Base-by-base conservation (phyloP, 768 basidiomycete species). In the Multifurca ochricompacta region DNA sequence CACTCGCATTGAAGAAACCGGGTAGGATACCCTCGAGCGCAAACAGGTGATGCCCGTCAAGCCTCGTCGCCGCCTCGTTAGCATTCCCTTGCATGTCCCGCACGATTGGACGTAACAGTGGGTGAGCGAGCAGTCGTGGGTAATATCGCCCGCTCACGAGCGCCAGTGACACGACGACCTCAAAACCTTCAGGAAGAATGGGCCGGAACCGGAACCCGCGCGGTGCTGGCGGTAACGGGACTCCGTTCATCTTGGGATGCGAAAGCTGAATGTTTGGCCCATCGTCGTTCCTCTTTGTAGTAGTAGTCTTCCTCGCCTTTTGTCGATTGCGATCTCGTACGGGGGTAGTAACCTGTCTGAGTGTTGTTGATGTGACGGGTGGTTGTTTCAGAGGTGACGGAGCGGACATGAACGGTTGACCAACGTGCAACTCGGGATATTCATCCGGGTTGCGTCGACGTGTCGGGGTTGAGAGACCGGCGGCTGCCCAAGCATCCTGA, bases 111-210 rank as follows among this genome's bases (percentile, higher is more conserved):
- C 66, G 67, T 18, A 90, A 68, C 32, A 82, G 70, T 1, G 85
- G 85, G 63, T 89, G 86, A 19, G 71, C 64, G 21, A 90, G 73
- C 32, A 92, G 72, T 6, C 74, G 70, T 4, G 89, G 85, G 64
- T 92, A 92, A 66, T 92, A 92, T 51, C 91, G 75, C 30, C 91
- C 91, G 30, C 80, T 80, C 56, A 93, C 74, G 43, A 89, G 71
- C 32, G 80, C 78, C 37, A 91, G 72, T 3, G 81, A 81, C n/a
- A 89, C 59, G 18, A 85, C 77, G 14, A 77, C 77, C 67, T 91
- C 87, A 55, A 77, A 66, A 0, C 78, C 83, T 6, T 79, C 71
- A 2, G 73, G 63, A 13, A 89, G 72, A 52, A 92, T 82, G 0
- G 78, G 73, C 16, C 85, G 78, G 69, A 89, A 91, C 58, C 73